These are phyloP conservation scores for Delonix regia DNA, from an alignment of 306 rosid genomes.

Conservation along the genomic window DNA sequence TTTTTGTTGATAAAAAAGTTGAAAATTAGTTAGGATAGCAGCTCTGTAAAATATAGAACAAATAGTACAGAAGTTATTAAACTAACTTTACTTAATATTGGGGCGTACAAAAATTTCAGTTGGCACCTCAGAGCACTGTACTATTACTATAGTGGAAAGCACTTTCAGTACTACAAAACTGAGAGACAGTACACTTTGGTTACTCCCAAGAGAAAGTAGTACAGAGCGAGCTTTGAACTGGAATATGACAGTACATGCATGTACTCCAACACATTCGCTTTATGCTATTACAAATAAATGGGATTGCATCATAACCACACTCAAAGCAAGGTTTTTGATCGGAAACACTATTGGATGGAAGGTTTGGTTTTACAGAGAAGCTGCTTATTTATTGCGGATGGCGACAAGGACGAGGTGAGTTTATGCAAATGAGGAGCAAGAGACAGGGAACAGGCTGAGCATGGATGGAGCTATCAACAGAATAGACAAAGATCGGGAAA, in stretches of 20 bases:
- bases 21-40: no score
- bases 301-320: not conserved
- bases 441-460: constrained; percentile 77
- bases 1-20: no score
- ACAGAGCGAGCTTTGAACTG: constrained; percentile 28
- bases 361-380: not conserved
- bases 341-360: not conserved
- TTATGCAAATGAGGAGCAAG: not conserved
- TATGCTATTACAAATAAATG: constrained; percentile 29
- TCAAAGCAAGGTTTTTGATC: not conserved
- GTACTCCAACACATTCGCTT: constrained; percentile 34
- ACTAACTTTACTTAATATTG: not conserved
- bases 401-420: constrained; percentile 26
- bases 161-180: constrained; percentile 17
- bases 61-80: not conserved
- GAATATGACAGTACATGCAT: constrained; percentile 37
- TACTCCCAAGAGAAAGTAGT: constrained; percentile 33
- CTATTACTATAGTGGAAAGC: not conserved
- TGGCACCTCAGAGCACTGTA: not conserved
- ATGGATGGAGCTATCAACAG: constrained; percentile 78
- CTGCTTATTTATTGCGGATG: constrained; percentile 3
- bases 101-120: not conserved
- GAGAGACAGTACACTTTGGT: constrained; percentile 33
- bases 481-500: not conserved
- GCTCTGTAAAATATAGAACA: no score